phyloP scores from a whole-genome alignment of 2,329 filamentous ascomycete genomes.

The Shiraia bambusicola region DNA sequence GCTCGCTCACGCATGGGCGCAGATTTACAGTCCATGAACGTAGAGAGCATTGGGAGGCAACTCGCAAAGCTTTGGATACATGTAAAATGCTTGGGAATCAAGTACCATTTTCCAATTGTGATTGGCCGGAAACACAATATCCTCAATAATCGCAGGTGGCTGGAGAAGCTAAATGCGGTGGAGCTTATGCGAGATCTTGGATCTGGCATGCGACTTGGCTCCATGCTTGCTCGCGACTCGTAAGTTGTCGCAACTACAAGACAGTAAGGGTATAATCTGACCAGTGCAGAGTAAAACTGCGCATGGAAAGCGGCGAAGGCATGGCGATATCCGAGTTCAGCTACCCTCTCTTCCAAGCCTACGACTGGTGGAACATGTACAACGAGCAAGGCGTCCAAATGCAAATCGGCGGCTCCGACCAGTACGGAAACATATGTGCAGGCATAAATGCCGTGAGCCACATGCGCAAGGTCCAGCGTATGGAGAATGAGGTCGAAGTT shows the following conservation, averaged over 20 bases:
- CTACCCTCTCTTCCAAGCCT: constrained; percentile 91
- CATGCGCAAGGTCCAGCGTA: constrained; percentile 54
- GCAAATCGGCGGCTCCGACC: constrained; percentile 92
- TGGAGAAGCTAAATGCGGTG: constrained; percentile 68
- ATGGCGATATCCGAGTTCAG: constrained; percentile 93
- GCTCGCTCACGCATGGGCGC: constrained; percentile 59
- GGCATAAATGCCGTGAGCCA: constrained; percentile 84
- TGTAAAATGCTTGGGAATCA: constrained; percentile 65
- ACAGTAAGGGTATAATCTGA: constrained; percentile 24
- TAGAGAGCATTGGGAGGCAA: constrained; percentile 68
- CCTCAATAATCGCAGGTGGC: constrained; percentile 83
- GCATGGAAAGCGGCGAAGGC: constrained; percentile 81
- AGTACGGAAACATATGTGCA: constrained; percentile 93
- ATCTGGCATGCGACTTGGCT: constrained; percentile 71
- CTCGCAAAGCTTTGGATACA: constrained; percentile 72
- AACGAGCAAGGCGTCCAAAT: constrained; percentile 68
- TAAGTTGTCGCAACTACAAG: constrained; percentile 50
- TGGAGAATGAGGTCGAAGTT: constrained; percentile 9
- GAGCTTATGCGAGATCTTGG: constrained; percentile 77
- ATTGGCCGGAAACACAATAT: constrained; percentile 69
- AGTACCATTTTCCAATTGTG: constrained; percentile 64
- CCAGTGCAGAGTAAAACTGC: constrained; percentile 67
- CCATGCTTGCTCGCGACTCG: constrained; percentile 88
- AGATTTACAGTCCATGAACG: constrained; percentile 61
- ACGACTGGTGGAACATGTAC: constrained; percentile 95